Percentiles rank a stretch among this genome's conserved stretches.
phyloP scores from a whole-genome alignment of 1,284 basidiomycete genomes.

The Butyriboletus pseudospeciosus region DNA sequence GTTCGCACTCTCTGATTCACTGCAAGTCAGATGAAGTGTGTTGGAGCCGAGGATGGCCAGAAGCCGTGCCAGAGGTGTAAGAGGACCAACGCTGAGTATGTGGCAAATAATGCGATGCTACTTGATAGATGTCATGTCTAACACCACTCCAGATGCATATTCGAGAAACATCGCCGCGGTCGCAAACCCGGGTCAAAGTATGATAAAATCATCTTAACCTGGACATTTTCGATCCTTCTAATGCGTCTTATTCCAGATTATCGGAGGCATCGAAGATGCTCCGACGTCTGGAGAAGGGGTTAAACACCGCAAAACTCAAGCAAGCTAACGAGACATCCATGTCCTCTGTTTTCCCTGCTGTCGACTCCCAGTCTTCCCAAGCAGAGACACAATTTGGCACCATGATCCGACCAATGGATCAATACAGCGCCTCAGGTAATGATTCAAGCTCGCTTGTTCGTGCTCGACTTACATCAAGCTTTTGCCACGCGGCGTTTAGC shows the following conservation, averaged over 20 bases:
- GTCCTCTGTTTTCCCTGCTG: conserved; percentile 30
- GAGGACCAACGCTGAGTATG: conserved; percentile 68
- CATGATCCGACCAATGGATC: conserved; percentile 34
- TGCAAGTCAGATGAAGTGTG: conserved; percentile 72
- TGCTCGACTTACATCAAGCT: conserved; percentile 15
- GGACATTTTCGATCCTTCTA: conserved; percentile 6
- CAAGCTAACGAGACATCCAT: conserved; percentile 32
- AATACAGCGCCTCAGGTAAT: conserved; percentile 38
- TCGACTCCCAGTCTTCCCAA: conserved; percentile 34
- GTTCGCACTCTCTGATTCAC: conserved; percentile 18
- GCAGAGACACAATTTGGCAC: conserved; percentile 28
- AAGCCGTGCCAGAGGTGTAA: conserved; percentile 74
- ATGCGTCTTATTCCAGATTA: conserved; percentile 43
- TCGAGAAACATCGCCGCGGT: conserved; percentile 80
- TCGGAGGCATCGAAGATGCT: conserved; percentile 85
- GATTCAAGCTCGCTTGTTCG: conserved; percentile 11
- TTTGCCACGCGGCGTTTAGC: conserved; percentile 30
- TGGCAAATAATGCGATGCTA: conserved; percentile 21
- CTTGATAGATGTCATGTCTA: conserved; percentile 12
- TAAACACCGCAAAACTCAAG: conserved; percentile 71
- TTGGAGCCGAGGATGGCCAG: conserved; percentile 75
- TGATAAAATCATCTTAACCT: conserved; percentile 18
- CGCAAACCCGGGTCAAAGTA: conserved; percentile 86
- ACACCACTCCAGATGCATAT: conserved; percentile 55
- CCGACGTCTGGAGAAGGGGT: conserved; percentile 74